phyloP scores from a whole-genome alignment of 441 rosid genomes.

The Croton setiger region DNA sequence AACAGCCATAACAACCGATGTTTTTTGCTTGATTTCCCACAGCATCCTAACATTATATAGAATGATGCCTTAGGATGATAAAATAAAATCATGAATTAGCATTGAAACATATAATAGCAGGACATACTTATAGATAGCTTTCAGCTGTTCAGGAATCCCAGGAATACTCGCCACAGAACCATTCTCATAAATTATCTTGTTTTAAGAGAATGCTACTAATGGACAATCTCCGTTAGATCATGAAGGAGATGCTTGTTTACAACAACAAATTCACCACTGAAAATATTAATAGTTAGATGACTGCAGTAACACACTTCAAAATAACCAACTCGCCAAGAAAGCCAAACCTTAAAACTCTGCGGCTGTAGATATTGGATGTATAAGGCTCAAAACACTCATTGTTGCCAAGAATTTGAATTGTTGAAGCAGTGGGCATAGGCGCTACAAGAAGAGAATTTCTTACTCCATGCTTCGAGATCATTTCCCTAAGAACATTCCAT shows the following conservation, averaged over 20 bases:
- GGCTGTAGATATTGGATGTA: constrained; percentile 71
- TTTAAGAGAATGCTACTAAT: constrained; percentile 63
- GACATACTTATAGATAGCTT: constrained; percentile 56
- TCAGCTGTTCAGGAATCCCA: constrained; percentile 58
- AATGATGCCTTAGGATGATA: not conserved
- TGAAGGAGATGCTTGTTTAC: constrained; percentile 83
- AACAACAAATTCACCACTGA: constrained; percentile 80
- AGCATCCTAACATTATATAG: constrained; percentile 47
- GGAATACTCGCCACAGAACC: constrained; percentile 59
- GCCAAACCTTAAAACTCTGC: constrained; percentile 65
- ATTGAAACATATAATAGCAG: not conserved
- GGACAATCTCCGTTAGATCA: constrained; percentile 72
- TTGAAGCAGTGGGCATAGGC: constrained; percentile 82
- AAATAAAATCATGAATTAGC: not conserved
- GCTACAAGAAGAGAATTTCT: constrained; percentile 73
- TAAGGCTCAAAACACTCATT: constrained; percentile 82
- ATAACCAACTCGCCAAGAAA: not conserved
- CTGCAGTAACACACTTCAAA: constrained; percentile 6
- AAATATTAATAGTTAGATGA: constrained; percentile 26
- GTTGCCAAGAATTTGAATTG: constrained; percentile 83
- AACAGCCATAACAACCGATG: constrained; percentile 70
- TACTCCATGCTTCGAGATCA: constrained; percentile 51
- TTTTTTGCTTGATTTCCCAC: constrained; percentile 87
- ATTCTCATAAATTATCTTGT: constrained; percentile 50
- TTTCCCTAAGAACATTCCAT: constrained; percentile 52